A percentile compares a stretch with the other conserved stretches of the same genome.
These are phyloP conservation scores for Boletus rex-veris DNA, from an alignment of 768 basidiomycete genomes.

Conservation along the genomic window DNA sequence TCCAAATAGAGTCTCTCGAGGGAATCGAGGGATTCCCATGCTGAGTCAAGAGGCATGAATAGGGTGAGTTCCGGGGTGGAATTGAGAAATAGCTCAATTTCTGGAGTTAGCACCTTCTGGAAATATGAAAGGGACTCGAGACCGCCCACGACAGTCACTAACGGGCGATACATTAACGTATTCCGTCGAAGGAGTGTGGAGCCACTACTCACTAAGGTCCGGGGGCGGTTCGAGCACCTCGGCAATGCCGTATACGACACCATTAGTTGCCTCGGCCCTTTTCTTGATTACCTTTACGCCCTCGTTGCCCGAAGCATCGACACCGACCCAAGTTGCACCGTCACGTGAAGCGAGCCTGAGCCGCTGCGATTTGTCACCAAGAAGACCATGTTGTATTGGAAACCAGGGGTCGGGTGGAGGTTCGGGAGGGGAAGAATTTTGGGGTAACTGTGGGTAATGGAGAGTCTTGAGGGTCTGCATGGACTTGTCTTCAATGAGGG, in stretches of 20 bases:
- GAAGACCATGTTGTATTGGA: slow-evolving; percentile 74
- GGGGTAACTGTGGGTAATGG: slow-evolving; percentile 59
- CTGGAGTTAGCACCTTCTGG: slow-evolving; percentile 61
- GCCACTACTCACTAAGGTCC: slow-evolving; percentile 58
- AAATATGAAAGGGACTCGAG: slow-evolving; percentile 71
- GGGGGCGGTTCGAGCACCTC: slow-evolving; percentile 72
- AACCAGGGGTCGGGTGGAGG: slow-evolving; percentile 84
- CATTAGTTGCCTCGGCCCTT: slow-evolving; percentile 62
- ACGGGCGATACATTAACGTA: slow-evolving; percentile 1
- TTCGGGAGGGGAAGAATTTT: slow-evolving; percentile 59
- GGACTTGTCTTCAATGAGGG: slow-evolving; percentile 44
- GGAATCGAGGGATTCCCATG: slow-evolving; percentile 73
- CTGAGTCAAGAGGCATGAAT: slow-evolving; percentile 83
- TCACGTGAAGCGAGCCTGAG: slow-evolving; percentile 59
- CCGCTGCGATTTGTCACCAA: slow-evolving; percentile 80
- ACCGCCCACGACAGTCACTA: slow-evolving; percentile 59
- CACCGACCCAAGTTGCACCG: slow-evolving; percentile 55
- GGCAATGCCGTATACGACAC: slow-evolving; percentile 71
- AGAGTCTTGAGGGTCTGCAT: slow-evolving; percentile 53
- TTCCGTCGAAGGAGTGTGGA: neutral
- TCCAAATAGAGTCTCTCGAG: slow-evolving; percentile 87
- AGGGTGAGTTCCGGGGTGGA: slow-evolving; percentile 73
- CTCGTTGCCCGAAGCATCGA: slow-evolving; percentile 75
- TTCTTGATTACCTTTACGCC: slow-evolving; percentile 66
- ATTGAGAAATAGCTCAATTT: slow-evolving; percentile 56